Conservation (phyloP, 176 grass and related monocot species). For the Tillandsia fasciculata region DNA sequence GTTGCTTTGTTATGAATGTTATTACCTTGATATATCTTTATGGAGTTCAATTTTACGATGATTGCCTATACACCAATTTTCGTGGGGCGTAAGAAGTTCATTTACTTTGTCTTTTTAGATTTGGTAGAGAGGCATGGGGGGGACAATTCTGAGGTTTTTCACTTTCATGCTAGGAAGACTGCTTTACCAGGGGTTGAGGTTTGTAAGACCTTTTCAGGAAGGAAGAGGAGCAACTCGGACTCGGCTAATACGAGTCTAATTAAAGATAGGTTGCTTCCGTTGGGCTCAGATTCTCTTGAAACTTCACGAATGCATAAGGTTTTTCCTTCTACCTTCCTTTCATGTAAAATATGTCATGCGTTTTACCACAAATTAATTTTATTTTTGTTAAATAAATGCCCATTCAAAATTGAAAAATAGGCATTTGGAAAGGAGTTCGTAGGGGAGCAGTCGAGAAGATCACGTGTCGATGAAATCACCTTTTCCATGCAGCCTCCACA, state of each 20-base stretch:
- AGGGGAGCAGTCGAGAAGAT: not conserved
- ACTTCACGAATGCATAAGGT: not conserved
- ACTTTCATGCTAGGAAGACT: conserved; percentile 28
- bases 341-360: no score
- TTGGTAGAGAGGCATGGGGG: conserved; percentile 20
- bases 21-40: not conserved
- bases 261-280: conserved; percentile 1
- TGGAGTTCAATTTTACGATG: not conserved
- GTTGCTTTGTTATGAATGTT: no score
- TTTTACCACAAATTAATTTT: not conserved
- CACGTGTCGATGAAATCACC: not conserved
- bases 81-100: conserved; percentile 1
- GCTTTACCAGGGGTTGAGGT: not conserved
- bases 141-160: conserved; percentile 24
- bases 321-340: not conserved
- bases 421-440: conserved; percentile 10
- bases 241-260: conserved; percentile 4
- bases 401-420: not conserved
- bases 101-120: conserved; percentile 9
- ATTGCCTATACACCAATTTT: not conserved
- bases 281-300: conserved; percentile 11
- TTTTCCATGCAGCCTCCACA: conserved; percentile 8
- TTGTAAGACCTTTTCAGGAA: conserved; percentile 10
- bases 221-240: conserved; percentile 14
- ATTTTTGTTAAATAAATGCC: not conserved